Percentiles rank a stretch among this genome's conserved stretches.
Evolutionary conservation across 176 grass and related monocot genomes (phyloP).

Genomic region (Rhynchospora tenuis): DNA sequence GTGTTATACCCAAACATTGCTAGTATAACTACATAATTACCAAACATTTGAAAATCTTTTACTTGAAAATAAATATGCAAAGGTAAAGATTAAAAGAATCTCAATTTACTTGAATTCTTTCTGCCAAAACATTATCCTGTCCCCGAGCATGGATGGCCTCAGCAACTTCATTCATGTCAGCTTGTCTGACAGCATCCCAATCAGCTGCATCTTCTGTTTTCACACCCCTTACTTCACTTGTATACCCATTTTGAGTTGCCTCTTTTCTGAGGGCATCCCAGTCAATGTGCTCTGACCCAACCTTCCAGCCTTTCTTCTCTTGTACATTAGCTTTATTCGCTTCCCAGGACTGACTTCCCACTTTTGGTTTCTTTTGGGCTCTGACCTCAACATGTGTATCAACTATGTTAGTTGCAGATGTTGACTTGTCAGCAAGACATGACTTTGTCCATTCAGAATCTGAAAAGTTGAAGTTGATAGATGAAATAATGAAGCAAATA

Average conservation of each 20-base stretch:
- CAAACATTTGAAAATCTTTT: neutral
- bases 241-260: conserved; percentile 11
- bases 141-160: conserved; percentile 74
- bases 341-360: conserved; percentile 30
- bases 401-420: conserved; percentile 19
- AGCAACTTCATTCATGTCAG: conserved; percentile 58
- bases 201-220: conserved; percentile 66
- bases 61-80: neutral
- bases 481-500: conserved; percentile 3
- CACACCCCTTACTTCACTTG: conserved; percentile 40
- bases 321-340: conserved; percentile 25
- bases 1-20: neutral
- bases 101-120: conserved; percentile 68
- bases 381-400: conserved; percentile 28
- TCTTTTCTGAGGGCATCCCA: conserved; percentile 69
- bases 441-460: neutral
- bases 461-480: neutral
- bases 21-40: neutral
- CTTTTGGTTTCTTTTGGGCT: conserved; percentile 30
- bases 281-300: conserved; percentile 37
- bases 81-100: conserved; percentile 2
- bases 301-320: neutral
- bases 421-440: conserved; percentile 5
- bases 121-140: conserved; percentile 83
- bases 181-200: conserved; percentile 76